Evolutionary conservation across 768 basidiomycete species (phyloP).

Genomic region (Lyophyllum semitale): DNA sequence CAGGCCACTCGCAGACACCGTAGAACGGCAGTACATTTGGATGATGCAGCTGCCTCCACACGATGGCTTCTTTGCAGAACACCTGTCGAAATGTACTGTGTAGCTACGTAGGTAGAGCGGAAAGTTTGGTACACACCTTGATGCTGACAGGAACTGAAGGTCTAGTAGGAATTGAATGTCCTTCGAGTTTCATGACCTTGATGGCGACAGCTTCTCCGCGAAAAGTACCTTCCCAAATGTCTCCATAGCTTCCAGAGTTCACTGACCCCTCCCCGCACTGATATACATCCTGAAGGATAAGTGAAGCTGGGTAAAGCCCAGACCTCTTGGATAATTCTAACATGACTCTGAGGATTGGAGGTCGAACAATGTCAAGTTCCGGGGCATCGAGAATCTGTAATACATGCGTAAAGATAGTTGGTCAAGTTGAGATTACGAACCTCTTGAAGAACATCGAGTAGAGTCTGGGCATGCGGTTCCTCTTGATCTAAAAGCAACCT

Average conservation of each 20-base stretch:
- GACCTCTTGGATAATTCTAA: slow-evolving; percentile 6
- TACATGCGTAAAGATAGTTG: not conserved
- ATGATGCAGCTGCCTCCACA: slow-evolving; percentile 12
- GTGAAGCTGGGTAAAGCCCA: slow-evolving; percentile 7
- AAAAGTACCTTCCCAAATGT: slow-evolving; percentile 9
- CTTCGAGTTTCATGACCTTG: slow-evolving; percentile 11
- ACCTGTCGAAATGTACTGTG: not conserved
- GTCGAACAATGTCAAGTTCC: slow-evolving; percentile 3
- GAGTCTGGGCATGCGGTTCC: slow-evolving; percentile 3
- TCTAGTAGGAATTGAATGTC: too few species aligned
- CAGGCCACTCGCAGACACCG: slow-evolving; percentile 10
- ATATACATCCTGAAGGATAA: slow-evolving; percentile 6
- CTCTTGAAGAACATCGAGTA: slow-evolving; percentile 8
- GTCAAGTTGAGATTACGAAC: not conserved
- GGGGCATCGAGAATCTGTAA: slow-evolving; percentile 4
- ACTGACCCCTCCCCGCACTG: not conserved
- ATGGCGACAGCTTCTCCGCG: slow-evolving; percentile 4
- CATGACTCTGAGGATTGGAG: slow-evolving; percentile 1
- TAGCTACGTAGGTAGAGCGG: not conserved
- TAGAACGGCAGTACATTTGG: slow-evolving; percentile 9
- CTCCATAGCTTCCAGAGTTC: slow-evolving; percentile 6
- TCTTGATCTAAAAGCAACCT: not conserved
- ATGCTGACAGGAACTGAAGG: too few species aligned
- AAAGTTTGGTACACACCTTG: slow-evolving; percentile 2
- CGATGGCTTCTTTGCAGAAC: slow-evolving; percentile 12